Evolutionary conservation across 2,329 filamentous ascomycete species (phyloP).

Genomic region (Colletotrichum paranaense): DNA sequence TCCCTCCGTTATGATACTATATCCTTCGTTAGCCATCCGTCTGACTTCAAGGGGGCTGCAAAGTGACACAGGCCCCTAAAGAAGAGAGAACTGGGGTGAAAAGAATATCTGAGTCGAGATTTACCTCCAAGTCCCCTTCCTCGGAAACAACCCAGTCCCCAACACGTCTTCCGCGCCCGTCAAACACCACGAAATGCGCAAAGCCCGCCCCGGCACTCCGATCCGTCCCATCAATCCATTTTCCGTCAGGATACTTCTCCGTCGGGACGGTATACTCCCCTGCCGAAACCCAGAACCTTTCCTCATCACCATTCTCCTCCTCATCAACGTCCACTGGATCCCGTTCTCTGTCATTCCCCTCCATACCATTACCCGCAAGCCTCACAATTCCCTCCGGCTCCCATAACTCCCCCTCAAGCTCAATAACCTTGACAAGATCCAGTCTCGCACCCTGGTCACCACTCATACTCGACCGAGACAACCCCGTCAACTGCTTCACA

Average conservation of each 20-base stretch:
- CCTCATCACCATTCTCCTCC: background rate
- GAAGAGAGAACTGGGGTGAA: background rate
- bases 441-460: background rate
- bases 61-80: background rate
- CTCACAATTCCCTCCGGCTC: constrained; percentile 62
- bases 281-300: constrained; percentile 57
- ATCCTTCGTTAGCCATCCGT: background rate
- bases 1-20: constrained; percentile 59
- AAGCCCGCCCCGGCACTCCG: constrained; percentile 56
- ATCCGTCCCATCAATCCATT: constrained; percentile 64
- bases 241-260: constrained; percentile 47
- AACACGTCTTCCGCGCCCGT: constrained; percentile 52
- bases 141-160: constrained; percentile 56
- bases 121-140: constrained; percentile 40
- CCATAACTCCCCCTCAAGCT: constrained; percentile 56
- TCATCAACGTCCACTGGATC: too few relatives aligned
- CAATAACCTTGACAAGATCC: constrained; percentile 53
- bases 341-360: background rate
- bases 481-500: constrained; percentile 46
- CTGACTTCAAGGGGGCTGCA: background rate
- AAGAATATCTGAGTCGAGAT: background rate
- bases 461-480: constrained; percentile 45
- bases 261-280: constrained; percentile 56
- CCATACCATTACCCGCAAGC: constrained; percentile 40
- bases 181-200: constrained; percentile 57